phyloP scores from a whole-genome alignment of 805 yeast species.

The Suhomyces sp. region DNA sequence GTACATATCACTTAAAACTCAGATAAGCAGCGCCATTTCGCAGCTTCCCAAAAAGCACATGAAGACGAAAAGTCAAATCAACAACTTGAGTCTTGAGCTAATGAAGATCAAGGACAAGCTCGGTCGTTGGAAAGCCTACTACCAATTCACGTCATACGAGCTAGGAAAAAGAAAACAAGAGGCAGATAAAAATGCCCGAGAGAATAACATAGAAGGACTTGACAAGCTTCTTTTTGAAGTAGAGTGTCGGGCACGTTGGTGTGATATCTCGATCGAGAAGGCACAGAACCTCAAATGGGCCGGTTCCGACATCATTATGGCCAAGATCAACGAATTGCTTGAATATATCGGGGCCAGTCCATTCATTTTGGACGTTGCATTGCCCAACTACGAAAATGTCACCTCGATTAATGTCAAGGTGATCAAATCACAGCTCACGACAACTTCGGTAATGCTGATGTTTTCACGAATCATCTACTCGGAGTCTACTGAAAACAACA shows the following conservation, averaged over 20 bases:
- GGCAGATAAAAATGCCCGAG: background rate
- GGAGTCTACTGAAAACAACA: slow-evolving; percentile 24
- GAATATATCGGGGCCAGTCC: slow-evolving; percentile 7
- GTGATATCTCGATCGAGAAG: slow-evolving; percentile 26
- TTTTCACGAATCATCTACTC: slow-evolving; percentile 52
- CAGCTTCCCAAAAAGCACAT: slow-evolving; percentile 16
- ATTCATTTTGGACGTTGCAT: slow-evolving; percentile 31
- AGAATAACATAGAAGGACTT: background rate
- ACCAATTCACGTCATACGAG: slow-evolving; percentile 23
- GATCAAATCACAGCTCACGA: slow-evolving; percentile 62
- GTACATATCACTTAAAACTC: slow-evolving; percentile 33
- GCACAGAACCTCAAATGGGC: slow-evolving; percentile 29
- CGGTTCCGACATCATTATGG: slow-evolving; percentile 25
- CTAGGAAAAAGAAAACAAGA: background rate
- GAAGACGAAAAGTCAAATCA: slow-evolving; percentile 27
- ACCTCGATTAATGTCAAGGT: slow-evolving; percentile 51
- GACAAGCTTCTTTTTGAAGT: background rate
- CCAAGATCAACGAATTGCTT: slow-evolving; percentile 18
- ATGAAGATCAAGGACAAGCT: slow-evolving; percentile 42
- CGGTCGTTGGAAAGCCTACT: slow-evolving; percentile 45
- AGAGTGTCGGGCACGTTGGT: slow-evolving; percentile 32
- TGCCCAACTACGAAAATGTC: slow-evolving; percentile 59
- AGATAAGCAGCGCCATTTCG: slow-evolving; percentile 17
- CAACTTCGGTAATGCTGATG: slow-evolving; percentile 64
- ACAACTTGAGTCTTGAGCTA: slow-evolving; percentile 38